These are phyloP conservation scores for Stereocaulon alpinum DNA, from an alignment of 495 filamentous ascomycete genomes.

Conservation along the genomic window DNA sequence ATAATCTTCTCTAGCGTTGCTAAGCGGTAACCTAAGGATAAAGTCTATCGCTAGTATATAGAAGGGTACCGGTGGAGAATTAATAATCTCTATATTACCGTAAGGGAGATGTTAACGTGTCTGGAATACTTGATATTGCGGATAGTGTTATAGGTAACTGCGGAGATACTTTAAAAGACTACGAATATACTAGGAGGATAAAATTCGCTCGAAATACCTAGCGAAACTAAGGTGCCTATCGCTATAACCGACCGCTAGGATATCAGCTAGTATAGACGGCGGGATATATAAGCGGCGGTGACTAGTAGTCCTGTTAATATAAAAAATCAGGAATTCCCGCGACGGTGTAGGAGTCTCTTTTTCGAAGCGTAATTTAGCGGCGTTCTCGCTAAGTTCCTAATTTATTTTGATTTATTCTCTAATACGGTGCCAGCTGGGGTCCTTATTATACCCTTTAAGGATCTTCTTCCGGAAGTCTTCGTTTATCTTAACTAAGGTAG, in stretches of 20 bases:
- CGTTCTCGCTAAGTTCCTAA: neutral
- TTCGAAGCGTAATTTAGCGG: neutral
- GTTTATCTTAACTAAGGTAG: neutral
- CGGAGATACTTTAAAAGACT: neutral
- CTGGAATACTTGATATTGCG: neutral
- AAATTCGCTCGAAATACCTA: neutral
- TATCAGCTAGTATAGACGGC: neutral
- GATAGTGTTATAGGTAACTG: neutral
- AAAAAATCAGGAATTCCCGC: too few relatives aligned
- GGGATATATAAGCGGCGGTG: neutral
- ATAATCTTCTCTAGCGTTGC: too few relatives aligned
- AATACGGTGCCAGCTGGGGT: neutral
- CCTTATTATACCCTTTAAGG: neutral
- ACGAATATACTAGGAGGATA: neutral
- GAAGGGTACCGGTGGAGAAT: too few relatives aligned
- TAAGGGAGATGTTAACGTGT: neutral
- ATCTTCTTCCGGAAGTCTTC: neutral
- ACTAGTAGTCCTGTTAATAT: neutral
- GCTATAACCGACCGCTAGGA: neutral
- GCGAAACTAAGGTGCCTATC: neutral
- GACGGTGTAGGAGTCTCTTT: too few relatives aligned
- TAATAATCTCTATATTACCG: neutral
- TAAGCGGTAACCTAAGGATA: too few relatives aligned
- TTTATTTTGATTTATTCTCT: neutral
- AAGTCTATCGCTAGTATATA: slow-evolving; percentile 2